phyloP scores from a whole-genome alignment of 2,329 filamentous ascomycete genomes.

The Aureobasidium vineae region DNA sequence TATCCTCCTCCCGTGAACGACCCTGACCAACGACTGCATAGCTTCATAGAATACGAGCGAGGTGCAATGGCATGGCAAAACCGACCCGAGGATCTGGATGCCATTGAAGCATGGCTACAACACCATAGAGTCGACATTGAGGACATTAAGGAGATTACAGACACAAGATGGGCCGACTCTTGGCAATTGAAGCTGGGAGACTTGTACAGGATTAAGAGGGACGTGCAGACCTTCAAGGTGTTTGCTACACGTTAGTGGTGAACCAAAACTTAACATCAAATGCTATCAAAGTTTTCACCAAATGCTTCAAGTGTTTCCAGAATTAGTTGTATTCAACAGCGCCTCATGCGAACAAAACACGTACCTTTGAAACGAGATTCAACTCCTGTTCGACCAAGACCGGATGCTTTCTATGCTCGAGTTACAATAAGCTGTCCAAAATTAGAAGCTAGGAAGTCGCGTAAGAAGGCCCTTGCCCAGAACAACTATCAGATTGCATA shows the following conservation, averaged over 20 bases:
- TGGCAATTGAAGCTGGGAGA: conserved; percentile 20
- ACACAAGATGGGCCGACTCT: conserved; percentile 14
- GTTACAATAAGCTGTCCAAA: background rate
- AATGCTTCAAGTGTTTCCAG: too few relatives aligned
- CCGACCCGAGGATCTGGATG: conserved; percentile 15
- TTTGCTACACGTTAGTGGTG: background rate
- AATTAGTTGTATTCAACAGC: too few relatives aligned
- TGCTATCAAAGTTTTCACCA: too few relatives aligned
- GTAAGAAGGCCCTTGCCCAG: background rate
- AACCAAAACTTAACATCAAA: background rate
- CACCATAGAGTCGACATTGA: conserved; percentile 19
- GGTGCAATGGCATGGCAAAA: conserved; percentile 8
- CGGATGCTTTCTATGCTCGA: background rate
- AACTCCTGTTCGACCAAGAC: background rate
- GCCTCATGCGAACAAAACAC: background rate
- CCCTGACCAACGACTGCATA: conserved; percentile 14
- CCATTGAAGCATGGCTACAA: conserved; percentile 23
- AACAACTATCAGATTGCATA: background rate
- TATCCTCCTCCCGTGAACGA: conserved; percentile 1
- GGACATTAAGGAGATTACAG: conserved; percentile 11
- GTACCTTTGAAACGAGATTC: background rate
- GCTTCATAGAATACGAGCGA: conserved; percentile 19
- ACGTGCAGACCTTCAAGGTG: conserved; percentile 15
- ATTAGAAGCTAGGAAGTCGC: background rate
- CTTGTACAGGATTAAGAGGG: conserved; percentile 16